phyloP scores from a whole-genome alignment of 2,329 filamentous ascomycete species.

The Aureobasidium pullulans region DNA sequence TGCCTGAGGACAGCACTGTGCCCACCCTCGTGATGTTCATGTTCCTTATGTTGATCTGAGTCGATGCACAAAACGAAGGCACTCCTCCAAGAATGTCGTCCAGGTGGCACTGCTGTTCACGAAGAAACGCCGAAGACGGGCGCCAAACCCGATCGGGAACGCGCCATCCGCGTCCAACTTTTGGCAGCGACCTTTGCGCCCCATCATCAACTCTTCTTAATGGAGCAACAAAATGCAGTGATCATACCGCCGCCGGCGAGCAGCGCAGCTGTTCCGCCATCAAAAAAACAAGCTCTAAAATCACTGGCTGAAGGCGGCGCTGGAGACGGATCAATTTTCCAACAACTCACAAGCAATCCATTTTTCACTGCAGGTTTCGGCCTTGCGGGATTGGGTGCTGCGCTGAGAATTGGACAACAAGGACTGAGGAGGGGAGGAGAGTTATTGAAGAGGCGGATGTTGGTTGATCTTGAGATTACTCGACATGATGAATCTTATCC shows the following conservation, averaged over 20 bases:
- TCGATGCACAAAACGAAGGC: too few species aligned
- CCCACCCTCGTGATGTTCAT: too few species aligned
- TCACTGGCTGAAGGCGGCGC: conserved; percentile 27
- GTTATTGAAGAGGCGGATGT: conserved; percentile 72
- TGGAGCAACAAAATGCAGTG: conserved; percentile 31
- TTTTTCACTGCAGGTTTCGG: conserved; percentile 65
- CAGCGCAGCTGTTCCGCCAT: conserved; percentile 2
- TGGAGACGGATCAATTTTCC: conserved; percentile 34
- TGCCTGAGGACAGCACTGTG: too few species aligned
- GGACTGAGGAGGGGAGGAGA: conserved; percentile 65
- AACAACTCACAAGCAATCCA: conserved; percentile 42
- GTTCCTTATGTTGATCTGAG: too few species aligned
- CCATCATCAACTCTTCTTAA: conserved; percentile 16
- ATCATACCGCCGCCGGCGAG: conserved; percentile 19
- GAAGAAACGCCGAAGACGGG: neutral
- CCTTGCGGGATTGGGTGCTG: conserved; percentile 79
- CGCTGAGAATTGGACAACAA: conserved; percentile 70
- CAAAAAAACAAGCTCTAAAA: conserved; percentile 29
- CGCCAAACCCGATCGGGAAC: neutral
- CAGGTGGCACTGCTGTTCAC: too few species aligned
- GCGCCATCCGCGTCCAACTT: neutral
- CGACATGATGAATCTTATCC: conserved; percentile 87
- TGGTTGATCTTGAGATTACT: conserved; percentile 93
- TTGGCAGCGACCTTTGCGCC: neutral
- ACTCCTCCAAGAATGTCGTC: too few species aligned